phyloP scores from a whole-genome alignment of 2,329 filamentous ascomycete genomes.

The Apiospora marii region DNA sequence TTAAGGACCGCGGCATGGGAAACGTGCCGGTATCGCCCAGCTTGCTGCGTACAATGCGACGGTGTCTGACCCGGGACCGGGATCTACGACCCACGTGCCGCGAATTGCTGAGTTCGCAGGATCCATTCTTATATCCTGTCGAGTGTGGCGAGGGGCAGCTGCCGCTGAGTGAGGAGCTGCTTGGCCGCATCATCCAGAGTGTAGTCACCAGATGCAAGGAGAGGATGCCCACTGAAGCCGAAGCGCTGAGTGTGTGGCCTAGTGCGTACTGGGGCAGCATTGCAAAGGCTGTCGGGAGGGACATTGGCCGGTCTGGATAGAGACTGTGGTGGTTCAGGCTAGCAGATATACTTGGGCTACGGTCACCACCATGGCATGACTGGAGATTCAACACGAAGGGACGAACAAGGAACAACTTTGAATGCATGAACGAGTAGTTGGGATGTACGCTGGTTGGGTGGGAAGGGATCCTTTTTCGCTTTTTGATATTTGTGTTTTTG shows the following conservation, averaged over 20 bases:
- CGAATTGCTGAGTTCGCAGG: slow-evolving; percentile 64
- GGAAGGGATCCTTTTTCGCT: slow-evolving; percentile 19
- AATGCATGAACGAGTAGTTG: slow-evolving; percentile 6
- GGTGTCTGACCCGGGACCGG: slow-evolving; percentile 69
- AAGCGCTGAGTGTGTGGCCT: slow-evolving; percentile 64
- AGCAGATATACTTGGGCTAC: slow-evolving; percentile 26
- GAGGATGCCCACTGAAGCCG: slow-evolving; percentile 64
- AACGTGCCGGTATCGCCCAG: slow-evolving; percentile 65
- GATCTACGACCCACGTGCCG: slow-evolving; percentile 69
- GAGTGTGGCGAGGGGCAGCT: slow-evolving; percentile 63
- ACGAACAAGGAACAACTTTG: neutral
- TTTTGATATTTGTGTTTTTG: slow-evolving; percentile 3
- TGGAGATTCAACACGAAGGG: slow-evolving; percentile 4
- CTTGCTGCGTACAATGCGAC: slow-evolving; percentile 67
- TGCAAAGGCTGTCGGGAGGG: slow-evolving; percentile 52
- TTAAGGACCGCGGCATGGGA: slow-evolving; percentile 73
- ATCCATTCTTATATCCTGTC: slow-evolving; percentile 70
- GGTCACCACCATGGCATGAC: neutral
- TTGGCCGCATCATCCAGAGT: slow-evolving; percentile 68
- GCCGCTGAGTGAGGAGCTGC: slow-evolving; percentile 68
- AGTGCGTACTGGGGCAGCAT: slow-evolving; percentile 69
- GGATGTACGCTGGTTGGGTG: neutral
- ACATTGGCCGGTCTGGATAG: slow-evolving; percentile 11
- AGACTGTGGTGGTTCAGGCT: slow-evolving; percentile 22
- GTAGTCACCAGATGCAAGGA: slow-evolving; percentile 67